Evolutionary conservation across 2,329 filamentous ascomycete genomes (phyloP).

Genomic region (Ustulina deusta): DNA sequence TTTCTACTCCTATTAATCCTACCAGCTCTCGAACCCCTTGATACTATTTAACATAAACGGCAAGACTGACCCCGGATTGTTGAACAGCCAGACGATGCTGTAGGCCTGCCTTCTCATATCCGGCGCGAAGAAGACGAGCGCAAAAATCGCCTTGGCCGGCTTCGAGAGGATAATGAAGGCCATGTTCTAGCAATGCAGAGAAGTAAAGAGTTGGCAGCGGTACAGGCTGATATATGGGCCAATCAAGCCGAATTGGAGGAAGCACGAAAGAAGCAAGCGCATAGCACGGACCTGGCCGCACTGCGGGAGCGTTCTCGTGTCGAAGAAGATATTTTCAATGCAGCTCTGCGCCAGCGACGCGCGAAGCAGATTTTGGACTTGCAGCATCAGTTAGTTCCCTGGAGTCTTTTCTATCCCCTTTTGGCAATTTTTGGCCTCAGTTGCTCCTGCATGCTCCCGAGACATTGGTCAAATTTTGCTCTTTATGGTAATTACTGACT

Average conservation of each 20-base stretch:
- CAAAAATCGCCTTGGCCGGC: constrained; percentile 59
- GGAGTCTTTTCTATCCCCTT: too few species aligned
- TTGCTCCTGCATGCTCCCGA: too few species aligned
- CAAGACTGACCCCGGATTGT: not conserved
- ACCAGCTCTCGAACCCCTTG: too few species aligned
- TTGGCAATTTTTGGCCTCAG: too few species aligned
- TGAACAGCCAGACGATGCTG: constrained; percentile 61
- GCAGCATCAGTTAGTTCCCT: too few species aligned
- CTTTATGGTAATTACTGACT: too few species aligned
- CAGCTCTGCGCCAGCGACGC: constrained; percentile 53
- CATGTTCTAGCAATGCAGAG: constrained; percentile 62
- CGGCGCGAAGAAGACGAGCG: constrained; percentile 63
- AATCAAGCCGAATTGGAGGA: constrained; percentile 66
- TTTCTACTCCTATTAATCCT: not conserved
- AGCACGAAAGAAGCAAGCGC: constrained; percentile 60
- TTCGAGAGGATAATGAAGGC: constrained; percentile 62
- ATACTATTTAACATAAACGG: not conserved
- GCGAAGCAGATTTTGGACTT: constrained; percentile 55
- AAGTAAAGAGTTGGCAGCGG: constrained; percentile 63
- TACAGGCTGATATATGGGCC: constrained; percentile 64
- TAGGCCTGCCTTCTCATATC: constrained; percentile 65
- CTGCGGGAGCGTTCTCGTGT: constrained; percentile 60
- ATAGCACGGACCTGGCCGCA: constrained; percentile 59
- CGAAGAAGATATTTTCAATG: constrained; percentile 59
- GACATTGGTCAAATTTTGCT: too few species aligned